A percentile compares a stretch with the other conserved stretches of the same genome.
These are phyloP conservation scores for Boletus barrowsii DNA, from an alignment of 768 basidiomycete species.

Conservation along the genomic window DNA sequence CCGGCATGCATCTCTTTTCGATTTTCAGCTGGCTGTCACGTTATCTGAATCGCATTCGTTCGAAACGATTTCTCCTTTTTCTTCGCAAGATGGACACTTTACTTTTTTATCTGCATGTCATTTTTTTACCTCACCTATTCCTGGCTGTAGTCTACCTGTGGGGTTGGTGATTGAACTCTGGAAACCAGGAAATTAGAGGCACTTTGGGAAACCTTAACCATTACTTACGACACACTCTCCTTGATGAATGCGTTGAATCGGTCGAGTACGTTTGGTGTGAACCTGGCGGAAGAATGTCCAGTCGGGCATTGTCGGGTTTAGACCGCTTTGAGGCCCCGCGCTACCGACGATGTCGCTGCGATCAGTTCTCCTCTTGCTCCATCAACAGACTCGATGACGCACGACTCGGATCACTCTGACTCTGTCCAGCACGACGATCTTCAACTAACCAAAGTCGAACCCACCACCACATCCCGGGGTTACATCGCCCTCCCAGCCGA, in stretches of 20 bases:
- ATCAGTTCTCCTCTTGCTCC: too few relatives aligned
- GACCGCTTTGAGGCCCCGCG: too few relatives aligned
- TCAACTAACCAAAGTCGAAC: background rate
- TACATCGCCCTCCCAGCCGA: constrained; percentile 13
- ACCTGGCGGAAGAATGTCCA: too few relatives aligned
- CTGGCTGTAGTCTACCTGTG: constrained; percentile 4
- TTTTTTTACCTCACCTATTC: background rate
- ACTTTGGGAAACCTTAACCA: constrained; percentile 2
- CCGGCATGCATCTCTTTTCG: background rate
- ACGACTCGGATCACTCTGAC: constrained; percentile 4
- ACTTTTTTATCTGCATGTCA: too few relatives aligned
- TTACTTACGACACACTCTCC: constrained; percentile 4
- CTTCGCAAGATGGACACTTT: constrained; percentile 16
- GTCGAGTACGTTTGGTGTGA: background rate
- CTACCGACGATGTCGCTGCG: too few relatives aligned
- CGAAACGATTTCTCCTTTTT: constrained; percentile 3
- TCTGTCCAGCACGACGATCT: background rate
- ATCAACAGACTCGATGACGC: constrained; percentile 3
- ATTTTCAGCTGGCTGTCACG: constrained; percentile 5
- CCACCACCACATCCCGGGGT: background rate
- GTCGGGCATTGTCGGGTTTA: too few relatives aligned
- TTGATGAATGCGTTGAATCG: constrained; percentile 3
- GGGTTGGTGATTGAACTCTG: constrained; percentile 3
- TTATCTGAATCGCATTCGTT: constrained; percentile 19
- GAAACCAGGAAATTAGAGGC: constrained; percentile 4